Evolutionary conservation across 139 green algal genomes (phyloP).

Genomic region (Closterium sp.): DNA sequence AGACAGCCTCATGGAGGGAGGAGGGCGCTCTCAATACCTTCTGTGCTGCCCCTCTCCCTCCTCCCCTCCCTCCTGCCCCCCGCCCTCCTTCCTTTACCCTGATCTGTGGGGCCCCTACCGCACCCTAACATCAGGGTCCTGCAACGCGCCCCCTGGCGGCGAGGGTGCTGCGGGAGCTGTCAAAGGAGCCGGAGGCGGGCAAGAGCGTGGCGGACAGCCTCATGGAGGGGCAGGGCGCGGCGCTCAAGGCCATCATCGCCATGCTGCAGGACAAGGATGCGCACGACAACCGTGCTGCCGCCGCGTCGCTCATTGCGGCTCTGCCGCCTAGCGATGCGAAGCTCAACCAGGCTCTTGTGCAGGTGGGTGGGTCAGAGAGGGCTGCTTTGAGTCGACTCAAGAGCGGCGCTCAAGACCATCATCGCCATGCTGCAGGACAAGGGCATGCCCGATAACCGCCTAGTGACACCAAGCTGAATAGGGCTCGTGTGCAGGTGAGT

Average conservation of each 20-base stretch:
- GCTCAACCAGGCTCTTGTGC: neutral
- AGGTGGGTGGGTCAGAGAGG: neutral
- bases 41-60: neutral
- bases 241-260: slow-evolving; percentile 13
- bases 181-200: neutral
- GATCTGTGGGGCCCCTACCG: neutral
- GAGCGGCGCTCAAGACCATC: neutral
- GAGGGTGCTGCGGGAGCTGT: slow-evolving; percentile 29
- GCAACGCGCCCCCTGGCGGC: neutral
- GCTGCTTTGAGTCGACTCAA: neutral
- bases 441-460: neutral
- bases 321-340: neutral
- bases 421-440: neutral
- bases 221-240: neutral
- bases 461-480: neutral
- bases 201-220: slow-evolving; percentile 40
- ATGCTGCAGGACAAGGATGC: slow-evolving; percentile 14
- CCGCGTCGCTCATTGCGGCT: neutral
- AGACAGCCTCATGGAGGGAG: slow-evolving; percentile 35
- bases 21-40: too few species aligned
- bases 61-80: neutral
- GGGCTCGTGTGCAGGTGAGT: neutral
- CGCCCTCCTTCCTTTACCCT: neutral
- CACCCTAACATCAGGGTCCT: neutral
- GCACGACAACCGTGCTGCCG: slow-evolving; percentile 15